Evolutionary conservation across 1,139 yeast species (phyloP).

Genomic region (Sugiyamaella castrensis): DNA sequence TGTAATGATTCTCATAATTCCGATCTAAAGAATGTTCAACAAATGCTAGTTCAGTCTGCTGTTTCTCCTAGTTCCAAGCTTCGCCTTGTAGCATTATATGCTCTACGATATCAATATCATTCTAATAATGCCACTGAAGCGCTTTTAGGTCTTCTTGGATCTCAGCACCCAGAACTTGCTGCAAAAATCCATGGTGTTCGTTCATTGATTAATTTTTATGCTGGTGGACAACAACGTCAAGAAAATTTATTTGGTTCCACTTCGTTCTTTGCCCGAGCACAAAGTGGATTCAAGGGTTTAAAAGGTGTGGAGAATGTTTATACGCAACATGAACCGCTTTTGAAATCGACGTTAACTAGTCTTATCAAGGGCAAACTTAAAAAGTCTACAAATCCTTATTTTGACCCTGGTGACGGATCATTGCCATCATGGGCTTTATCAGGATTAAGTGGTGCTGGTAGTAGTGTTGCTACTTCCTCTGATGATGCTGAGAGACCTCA

Average conservation of each 20-base stretch:
- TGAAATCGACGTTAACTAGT: constrained; percentile 52
- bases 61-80: constrained; percentile 45
- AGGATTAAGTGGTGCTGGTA: constrained; percentile 18
- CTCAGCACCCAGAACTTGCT: constrained; percentile 32
- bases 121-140: constrained; percentile 42
- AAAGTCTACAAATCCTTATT: constrained; percentile 48
- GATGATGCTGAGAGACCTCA: constrained; percentile 47
- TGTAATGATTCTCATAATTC: constrained; percentile 58
- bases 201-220: constrained; percentile 32
- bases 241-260: constrained; percentile 46
- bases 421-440: constrained; percentile 28
- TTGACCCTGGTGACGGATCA: constrained; percentile 39
- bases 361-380: constrained; percentile 51
- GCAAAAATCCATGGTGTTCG: constrained; percentile 25
- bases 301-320: constrained; percentile 55
- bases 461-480: constrained; percentile 29
- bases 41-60: constrained; percentile 38
- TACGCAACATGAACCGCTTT: constrained; percentile 73
- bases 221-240: constrained; percentile 45
- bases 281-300: constrained; percentile 44
- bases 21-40: constrained; percentile 49
- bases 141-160: constrained; percentile 40
- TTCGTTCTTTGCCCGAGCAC: constrained; percentile 43
- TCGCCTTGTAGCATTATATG: constrained; percentile 67
- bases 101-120: constrained; percentile 58